These are phyloP conservation scores for Vanilla planifolia DNA, from an alignment of 106 monocot genomes.

Conservation along the genomic window DNA sequence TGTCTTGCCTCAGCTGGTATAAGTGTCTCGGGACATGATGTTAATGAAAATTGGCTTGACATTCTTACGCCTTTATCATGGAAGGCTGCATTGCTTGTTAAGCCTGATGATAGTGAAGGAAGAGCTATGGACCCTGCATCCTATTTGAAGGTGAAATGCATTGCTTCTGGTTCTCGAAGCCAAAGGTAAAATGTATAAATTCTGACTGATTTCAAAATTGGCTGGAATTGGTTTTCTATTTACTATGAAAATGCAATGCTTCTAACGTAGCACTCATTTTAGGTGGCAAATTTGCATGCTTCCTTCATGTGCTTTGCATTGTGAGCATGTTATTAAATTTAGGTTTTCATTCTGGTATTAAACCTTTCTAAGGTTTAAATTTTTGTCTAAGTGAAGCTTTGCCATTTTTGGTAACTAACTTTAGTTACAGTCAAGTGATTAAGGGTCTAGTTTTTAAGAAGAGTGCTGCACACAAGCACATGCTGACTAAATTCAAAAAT, in stretches of 20 bases:
- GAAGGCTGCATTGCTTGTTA: conserved; percentile 84
- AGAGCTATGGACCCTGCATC: conserved; percentile 56
- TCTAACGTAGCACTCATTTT: background rate
- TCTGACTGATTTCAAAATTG: background rate
- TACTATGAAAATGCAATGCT: background rate
- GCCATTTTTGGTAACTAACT: conserved; percentile 2
- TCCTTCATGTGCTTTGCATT: background rate
- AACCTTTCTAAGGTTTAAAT: no score
- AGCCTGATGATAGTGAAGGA: conserved; percentile 60
- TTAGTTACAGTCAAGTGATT: conserved; percentile 76
- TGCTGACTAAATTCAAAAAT: conserved; percentile 71
- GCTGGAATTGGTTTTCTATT: background rate
- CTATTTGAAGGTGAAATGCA: conserved; percentile 60
- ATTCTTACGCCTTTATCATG: conserved; percentile 78
- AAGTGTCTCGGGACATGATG: conserved; percentile 14
- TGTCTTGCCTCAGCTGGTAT: conserved; percentile 74
- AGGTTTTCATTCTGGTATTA: no score
- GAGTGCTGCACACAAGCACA: conserved; percentile 92
- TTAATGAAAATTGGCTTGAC: conserved; percentile 56
- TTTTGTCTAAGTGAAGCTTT: background rate
- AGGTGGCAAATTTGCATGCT: background rate
- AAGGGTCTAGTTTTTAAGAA: conserved; percentile 96
- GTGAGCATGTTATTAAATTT: background rate
- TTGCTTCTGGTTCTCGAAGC: conserved; percentile 39
- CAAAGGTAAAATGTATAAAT: conserved; percentile 34